Conservation (phyloP, 345 rosid species). For the Punica granatum region DNA sequence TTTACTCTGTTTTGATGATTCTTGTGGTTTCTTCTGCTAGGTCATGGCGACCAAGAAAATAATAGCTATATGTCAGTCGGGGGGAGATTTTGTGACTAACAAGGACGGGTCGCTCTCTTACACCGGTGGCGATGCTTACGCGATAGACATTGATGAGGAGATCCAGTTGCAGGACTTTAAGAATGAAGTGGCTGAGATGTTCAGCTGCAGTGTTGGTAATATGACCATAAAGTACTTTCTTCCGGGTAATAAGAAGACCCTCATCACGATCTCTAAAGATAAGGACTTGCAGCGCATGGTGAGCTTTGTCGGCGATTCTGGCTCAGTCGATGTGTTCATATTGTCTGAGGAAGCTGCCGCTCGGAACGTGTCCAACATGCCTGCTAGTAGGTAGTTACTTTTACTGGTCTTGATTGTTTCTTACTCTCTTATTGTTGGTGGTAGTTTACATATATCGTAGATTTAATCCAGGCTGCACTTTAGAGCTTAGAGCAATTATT, state of each 20-base stretch:
- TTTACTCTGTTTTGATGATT: neutral
- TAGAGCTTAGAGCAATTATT: neutral
- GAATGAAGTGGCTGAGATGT: slow-evolving; percentile 76
- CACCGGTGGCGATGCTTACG: slow-evolving; percentile 81
- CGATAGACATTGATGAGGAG: slow-evolving; percentile 57
- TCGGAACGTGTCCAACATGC: slow-evolving; percentile 44
- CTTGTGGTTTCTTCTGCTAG: slow-evolving; percentile 5
- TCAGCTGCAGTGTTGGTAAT: slow-evolving; percentile 38
- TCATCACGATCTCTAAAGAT: slow-evolving; percentile 79
- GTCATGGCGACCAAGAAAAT: slow-evolving; percentile 71
- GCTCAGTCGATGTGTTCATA: slow-evolving; percentile 58
- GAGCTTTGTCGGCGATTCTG: slow-evolving; percentile 58
- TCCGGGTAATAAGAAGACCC: slow-evolving; percentile 84
- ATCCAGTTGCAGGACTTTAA: slow-evolving; percentile 57
- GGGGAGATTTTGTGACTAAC: slow-evolving; percentile 66
- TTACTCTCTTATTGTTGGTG: neutral
- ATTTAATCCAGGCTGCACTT: neutral
- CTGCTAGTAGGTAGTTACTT: slow-evolving; percentile 57
- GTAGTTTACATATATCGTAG: neutral
- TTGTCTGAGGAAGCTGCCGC: slow-evolving; percentile 52
- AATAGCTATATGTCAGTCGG: slow-evolving; percentile 91
- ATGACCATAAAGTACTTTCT: slow-evolving; percentile 79
- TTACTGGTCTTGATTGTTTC: slow-evolving; percentile 1
- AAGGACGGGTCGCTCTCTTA: slow-evolving; percentile 64
- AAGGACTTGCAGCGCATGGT: slow-evolving; percentile 85